A percentile compares a stretch with the other conserved stretches of the same genome.
phyloP scores from a whole-genome alignment of 1,284 basidiomycete species.

The Malassezia cuniculi region DNA sequence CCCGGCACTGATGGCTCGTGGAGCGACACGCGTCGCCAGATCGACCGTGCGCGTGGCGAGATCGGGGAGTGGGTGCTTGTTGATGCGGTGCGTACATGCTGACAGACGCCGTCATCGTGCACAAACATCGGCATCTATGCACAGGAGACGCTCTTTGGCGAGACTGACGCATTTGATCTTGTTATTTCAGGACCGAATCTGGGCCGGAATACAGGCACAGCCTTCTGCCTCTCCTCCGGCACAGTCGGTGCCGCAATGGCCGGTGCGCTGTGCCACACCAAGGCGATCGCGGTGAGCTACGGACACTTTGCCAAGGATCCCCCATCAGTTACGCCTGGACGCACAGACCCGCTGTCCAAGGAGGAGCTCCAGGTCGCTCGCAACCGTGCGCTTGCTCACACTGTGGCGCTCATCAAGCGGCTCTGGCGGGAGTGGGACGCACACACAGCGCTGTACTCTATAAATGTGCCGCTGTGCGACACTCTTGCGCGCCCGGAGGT shows the following conservation, averaged over 20 bases:
- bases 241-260: constrained; percentile 39
- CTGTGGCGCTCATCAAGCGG: constrained; percentile 20
- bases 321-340: constrained; percentile 16
- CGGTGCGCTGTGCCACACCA: constrained; percentile 26
- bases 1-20: constrained; percentile 21
- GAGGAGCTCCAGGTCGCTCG: constrained; percentile 10
- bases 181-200: constrained; percentile 43
- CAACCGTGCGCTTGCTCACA: constrained; percentile 17
- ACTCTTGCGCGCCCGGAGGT: constrained; percentile 26
- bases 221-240: constrained; percentile 39
- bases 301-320: constrained; percentile 31
- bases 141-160: constrained; percentile 21
- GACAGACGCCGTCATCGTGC: constrained; percentile 34
- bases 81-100: constrained; percentile 21
- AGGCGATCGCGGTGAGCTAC: constrained; percentile 32
- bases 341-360: constrained; percentile 16
- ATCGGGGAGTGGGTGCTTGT: constrained; percentile 39
- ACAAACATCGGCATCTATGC: constrained; percentile 39
- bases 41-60: constrained; percentile 26
- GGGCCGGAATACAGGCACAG: constrained; percentile 40
- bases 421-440: constrained; percentile 33
- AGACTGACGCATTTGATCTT: constrained; percentile 20
- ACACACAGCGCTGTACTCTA: constrained; percentile 26
- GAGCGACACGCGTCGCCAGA: constrained; percentile 28
- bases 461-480: constrained; percentile 40